These are phyloP conservation scores for Backusella mclennaniae DNA, from an alignment of 192 early-diverging fungal genomes.

Conservation along the genomic window DNA sequence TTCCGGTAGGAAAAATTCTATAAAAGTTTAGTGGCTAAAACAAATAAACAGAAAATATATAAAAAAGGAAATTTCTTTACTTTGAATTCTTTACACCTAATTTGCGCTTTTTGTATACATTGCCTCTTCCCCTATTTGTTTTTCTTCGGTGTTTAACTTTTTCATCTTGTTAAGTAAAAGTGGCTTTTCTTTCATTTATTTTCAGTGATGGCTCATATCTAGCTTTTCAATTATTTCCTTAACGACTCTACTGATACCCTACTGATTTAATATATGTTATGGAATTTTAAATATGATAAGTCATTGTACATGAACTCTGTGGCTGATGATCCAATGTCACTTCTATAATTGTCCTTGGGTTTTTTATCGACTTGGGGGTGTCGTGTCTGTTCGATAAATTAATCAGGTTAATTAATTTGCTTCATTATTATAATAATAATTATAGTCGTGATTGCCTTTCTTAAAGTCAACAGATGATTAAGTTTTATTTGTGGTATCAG, in stretches of 20 bases:
- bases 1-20: not conserved
- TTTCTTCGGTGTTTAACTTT: too few relatives aligned
- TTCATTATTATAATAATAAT: not conserved
- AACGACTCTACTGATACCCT: too few relatives aligned
- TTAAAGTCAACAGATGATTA: conserved; percentile 18
- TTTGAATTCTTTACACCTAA: not conserved
- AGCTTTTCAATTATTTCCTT: too few relatives aligned
- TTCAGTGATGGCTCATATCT: not conserved
- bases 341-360: conserved; percentile 7
- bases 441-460: conserved; percentile 17
- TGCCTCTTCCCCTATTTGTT: not conserved
- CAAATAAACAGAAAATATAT: not conserved
- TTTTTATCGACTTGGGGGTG: not conserved
- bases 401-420: not conserved
- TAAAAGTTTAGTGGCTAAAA: not conserved
- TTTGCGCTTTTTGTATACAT: not conserved
- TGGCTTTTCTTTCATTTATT: not conserved
- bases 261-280: too few relatives aligned
- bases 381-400: not conserved
- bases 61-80: not conserved
- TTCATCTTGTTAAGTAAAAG: not conserved
- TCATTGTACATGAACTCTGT: conserved; percentile 1
- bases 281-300: not conserved
- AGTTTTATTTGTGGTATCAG: conserved; percentile 23
- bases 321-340: not conserved